Evolutionary conservation across 805 yeast genomes (phyloP).

Genomic region (Candida krabiensis): DNA sequence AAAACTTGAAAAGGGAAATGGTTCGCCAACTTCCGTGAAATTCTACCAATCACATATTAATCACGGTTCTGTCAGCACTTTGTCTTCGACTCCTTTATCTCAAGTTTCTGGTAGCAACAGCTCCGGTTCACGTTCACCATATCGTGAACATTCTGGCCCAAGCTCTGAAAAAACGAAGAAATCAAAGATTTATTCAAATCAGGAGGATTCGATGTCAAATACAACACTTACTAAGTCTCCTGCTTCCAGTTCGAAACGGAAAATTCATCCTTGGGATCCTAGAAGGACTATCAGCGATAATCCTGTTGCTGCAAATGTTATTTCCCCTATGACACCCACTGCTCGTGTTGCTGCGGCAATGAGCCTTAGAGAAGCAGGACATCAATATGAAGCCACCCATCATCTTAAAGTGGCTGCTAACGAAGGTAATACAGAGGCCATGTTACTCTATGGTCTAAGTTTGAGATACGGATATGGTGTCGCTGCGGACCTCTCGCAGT

Average conservation of each 20-base stretch:
- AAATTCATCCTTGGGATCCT: not conserved
- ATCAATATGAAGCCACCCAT: slow-evolving; percentile 66
- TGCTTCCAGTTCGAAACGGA: too few species aligned
- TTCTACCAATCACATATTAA: not conserved
- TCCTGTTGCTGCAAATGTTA: not conserved
- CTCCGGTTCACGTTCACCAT: not conserved
- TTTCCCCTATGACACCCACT: slow-evolving; percentile 24
- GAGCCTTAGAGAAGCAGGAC: slow-evolving; percentile 54
- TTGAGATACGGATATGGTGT: slow-evolving; percentile 70
- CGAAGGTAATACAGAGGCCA: slow-evolving; percentile 63
- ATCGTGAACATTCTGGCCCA: not conserved
- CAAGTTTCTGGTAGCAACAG: not conserved
- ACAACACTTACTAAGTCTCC: too few species aligned
- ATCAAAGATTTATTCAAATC: too few species aligned
- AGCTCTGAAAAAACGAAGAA: too few species aligned
- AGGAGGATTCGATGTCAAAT: too few species aligned
- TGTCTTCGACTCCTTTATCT: not conserved
- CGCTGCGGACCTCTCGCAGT: slow-evolving; percentile 49
- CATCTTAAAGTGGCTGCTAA: slow-evolving; percentile 65
- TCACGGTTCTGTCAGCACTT: not conserved
- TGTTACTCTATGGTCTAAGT: slow-evolving; percentile 67
- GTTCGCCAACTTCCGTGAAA: slow-evolving; percentile 7
- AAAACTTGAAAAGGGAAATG: slow-evolving; percentile 3
- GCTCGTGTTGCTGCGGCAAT: slow-evolving; percentile 44
- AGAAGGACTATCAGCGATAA: not conserved